Conservation (phyloP, 108 stramenopile genomes). For the Cyclotella choctawhatcheeana region DNA sequence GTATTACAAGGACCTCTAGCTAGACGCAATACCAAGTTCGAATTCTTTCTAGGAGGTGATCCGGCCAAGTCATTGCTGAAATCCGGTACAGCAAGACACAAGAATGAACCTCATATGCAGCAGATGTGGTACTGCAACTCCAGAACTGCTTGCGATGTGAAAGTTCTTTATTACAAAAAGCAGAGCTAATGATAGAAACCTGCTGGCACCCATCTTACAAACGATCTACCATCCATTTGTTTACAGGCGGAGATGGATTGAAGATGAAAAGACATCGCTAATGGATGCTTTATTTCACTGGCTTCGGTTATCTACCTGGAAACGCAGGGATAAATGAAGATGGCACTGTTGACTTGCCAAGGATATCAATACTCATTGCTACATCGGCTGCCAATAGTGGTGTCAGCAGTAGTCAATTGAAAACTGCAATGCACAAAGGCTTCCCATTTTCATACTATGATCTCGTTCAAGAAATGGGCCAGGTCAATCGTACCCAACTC, state of each 20-base stretch:
- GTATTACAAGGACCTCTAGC: too few species aligned
- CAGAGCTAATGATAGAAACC: neutral
- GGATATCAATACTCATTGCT: neutral
- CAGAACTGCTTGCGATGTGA: neutral
- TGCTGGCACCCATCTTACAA: neutral
- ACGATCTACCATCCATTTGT: neutral
- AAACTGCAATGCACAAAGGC: neutral
- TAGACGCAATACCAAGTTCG: neutral
- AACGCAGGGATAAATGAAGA: neutral
- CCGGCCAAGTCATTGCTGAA: neutral
- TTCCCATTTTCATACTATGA: neutral
- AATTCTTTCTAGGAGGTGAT: neutral
- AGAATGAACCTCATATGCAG: neutral
- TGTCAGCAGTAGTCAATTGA: conserved; percentile 2
- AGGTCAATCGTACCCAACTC: neutral
- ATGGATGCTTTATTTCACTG: neutral
- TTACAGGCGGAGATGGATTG: conserved; percentile 1
- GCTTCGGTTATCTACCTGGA: neutral
- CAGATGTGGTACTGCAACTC: neutral
- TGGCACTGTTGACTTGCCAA: neutral
- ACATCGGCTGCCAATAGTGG: conserved; percentile 1
- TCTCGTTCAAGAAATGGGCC: conserved; percentile 11
- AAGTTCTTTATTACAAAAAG: neutral
- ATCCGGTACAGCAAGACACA: neutral
- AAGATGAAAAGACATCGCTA: neutral